Evolutionary conservation across 805 yeast species (phyloP).

Genomic region (Lachancea quebecensis): DNA sequence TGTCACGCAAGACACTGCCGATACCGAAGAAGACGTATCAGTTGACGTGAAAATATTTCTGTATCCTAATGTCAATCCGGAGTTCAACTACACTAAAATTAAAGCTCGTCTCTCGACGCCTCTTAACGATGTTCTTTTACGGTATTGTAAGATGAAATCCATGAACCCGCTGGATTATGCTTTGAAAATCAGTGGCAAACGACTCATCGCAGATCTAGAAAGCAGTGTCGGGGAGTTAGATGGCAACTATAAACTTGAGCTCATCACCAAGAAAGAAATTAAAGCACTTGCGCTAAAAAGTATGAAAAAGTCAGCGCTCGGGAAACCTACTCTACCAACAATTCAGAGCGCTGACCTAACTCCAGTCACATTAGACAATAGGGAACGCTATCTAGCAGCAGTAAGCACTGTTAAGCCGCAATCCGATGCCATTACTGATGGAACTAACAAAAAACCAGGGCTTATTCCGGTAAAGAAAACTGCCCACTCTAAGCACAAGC

Average conservation of each 20-base stretch:
- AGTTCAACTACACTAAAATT: slow-evolving; percentile 26
- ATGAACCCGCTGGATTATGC: slow-evolving; percentile 34
- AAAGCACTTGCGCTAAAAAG: slow-evolving; percentile 31
- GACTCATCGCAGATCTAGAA: slow-evolving; percentile 30
- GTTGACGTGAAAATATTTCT: slow-evolving; percentile 30
- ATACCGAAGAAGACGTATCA: slow-evolving; percentile 20
- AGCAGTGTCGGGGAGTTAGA: slow-evolving; percentile 38
- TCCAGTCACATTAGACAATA: slow-evolving; percentile 28
- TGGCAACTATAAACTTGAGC: slow-evolving; percentile 36
- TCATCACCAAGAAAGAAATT: slow-evolving; percentile 38
- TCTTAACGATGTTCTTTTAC: slow-evolving; percentile 33
- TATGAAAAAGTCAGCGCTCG: slow-evolving; percentile 21
- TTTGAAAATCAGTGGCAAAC: slow-evolving; percentile 31
- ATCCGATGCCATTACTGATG: neutral
- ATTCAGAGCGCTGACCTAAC: slow-evolving; percentile 31
- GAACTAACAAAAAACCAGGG: slow-evolving; percentile 1
- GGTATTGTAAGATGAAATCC: slow-evolving; percentile 31
- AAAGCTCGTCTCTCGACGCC: slow-evolving; percentile 31
- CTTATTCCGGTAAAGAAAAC: slow-evolving; percentile 11
- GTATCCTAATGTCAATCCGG: slow-evolving; percentile 29
- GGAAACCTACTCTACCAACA: slow-evolving; percentile 28
- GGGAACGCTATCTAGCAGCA: slow-evolving; percentile 17
- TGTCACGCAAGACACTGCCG: slow-evolving; percentile 11
- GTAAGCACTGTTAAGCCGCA: neutral
- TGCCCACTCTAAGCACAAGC: too few relatives aligned